Conservation (phyloP, 1,139 yeast species). For the Saccharomycopsis hybrid region DNA sequence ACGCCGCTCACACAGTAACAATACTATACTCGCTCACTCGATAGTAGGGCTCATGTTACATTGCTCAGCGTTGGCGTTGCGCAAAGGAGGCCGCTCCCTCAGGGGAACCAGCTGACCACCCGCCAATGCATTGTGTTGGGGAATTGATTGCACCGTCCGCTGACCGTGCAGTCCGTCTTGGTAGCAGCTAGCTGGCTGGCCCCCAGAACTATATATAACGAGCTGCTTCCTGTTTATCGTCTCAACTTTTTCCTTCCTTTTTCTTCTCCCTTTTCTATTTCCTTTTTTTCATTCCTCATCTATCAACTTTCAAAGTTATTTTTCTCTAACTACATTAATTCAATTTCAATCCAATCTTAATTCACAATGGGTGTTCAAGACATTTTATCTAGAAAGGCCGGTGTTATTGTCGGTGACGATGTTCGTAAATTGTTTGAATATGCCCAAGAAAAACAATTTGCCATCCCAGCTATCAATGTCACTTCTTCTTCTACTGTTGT, state of each 20-base stretch:
- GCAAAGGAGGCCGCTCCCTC: no score
- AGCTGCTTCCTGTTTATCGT: background rate
- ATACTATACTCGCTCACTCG: no score
- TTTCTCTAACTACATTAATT: background rate
- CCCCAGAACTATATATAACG: background rate
- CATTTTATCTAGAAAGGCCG: constrained; percentile 83
- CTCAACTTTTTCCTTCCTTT: background rate
- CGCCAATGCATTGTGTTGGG: background rate
- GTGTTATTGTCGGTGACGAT: constrained; percentile 99
- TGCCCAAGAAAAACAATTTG: constrained; percentile 90
- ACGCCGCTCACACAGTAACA: no score
- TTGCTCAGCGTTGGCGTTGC: no score
- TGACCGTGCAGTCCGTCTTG: no score
- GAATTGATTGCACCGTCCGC: no score
- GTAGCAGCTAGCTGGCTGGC: background rate
- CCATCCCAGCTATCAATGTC: constrained; percentile 97
- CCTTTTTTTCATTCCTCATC: background rate
- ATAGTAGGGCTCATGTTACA: no score
- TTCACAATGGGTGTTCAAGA: constrained; percentile 44
- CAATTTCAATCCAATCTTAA: no score
- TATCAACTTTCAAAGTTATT: background rate
- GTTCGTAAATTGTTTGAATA: constrained; percentile 88
- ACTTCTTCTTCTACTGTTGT: constrained; percentile 97
- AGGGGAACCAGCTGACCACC: background rate
- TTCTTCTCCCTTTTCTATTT: background rate